A percentile compares a stretch with the other conserved stretches of the same genome.
Conservation (phyloP, 1,139 yeast genomes). For the Pichia sp. region DNA sequence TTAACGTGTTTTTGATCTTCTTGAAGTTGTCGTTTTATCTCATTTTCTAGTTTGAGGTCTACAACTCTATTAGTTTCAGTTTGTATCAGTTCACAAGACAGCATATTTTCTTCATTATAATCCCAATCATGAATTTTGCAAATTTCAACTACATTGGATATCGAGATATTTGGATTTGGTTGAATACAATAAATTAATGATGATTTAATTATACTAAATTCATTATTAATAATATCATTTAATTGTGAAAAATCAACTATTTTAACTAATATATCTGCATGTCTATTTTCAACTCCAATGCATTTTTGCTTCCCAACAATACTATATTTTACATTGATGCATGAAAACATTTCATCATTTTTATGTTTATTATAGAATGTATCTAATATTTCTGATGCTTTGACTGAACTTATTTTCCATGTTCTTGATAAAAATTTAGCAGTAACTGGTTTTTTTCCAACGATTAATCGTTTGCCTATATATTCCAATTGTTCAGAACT, state of each 20-base stretch:
- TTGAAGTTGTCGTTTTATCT: neutral
- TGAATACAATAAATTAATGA: conserved; percentile 22
- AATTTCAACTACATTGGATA: conserved; percentile 19
- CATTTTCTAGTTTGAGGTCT: neutral
- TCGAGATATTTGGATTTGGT: conserved; percentile 9
- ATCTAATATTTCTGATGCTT: conserved; percentile 20
- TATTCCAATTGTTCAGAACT: conserved; percentile 2
- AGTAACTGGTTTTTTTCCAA: conserved; percentile 22
- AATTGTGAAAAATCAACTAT: conserved; percentile 7
- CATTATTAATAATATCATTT: conserved; percentile 7
- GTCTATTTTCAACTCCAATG: neutral
- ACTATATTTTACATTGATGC: conserved; percentile 16
- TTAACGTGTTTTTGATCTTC: neutral
- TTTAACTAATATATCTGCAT: conserved; percentile 10
- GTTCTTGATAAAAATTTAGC: conserved; percentile 20
- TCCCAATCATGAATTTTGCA: conserved; percentile 11
- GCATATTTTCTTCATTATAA: conserved; percentile 17
- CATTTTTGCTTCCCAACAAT: conserved; percentile 19
- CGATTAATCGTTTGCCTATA: conserved; percentile 12
- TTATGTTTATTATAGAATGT: conserved; percentile 18
- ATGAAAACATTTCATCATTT: conserved; percentile 6
- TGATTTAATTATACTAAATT: conserved; percentile 14
- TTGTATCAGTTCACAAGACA: conserved; percentile 22
- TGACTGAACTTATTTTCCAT: conserved; percentile 15
- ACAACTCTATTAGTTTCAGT: conserved; percentile 15